phyloP scores from a whole-genome alignment of 140 eudicot genomes.

The Erigeron philadelphicus region DNA sequence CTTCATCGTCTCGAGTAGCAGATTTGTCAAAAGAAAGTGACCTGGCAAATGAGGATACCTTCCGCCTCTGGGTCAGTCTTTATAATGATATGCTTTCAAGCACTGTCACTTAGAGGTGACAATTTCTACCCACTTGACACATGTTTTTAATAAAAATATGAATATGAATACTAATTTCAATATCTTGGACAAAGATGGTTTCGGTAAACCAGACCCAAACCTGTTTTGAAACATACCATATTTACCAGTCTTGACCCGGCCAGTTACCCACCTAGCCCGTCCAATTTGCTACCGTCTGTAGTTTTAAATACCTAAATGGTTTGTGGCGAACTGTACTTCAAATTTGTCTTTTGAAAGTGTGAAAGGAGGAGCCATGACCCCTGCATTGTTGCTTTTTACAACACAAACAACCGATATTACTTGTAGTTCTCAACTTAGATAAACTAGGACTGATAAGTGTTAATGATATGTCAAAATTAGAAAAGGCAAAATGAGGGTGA shows the following conservation, averaged over 20 bases:
- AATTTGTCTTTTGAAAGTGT: conserved; percentile 57
- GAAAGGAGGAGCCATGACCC: conserved; percentile 73
- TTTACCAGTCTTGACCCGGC: neutral
- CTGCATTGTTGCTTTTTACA: conserved; percentile 72
- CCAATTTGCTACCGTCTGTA: neutral
- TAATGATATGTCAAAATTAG: neutral
- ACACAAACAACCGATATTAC: conserved; percentile 6
- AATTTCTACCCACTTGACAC: neutral
- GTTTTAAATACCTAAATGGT: conserved; percentile 50
- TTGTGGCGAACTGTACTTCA: conserved; percentile 70
- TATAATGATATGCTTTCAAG: neutral
- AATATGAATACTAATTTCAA: neutral
- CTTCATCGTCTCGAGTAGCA: conserved; percentile 69
- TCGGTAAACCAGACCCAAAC: neutral
- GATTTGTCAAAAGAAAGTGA: conserved; percentile 69
- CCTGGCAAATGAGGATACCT: conserved; percentile 34
- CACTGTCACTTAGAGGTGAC: too few relatives aligned
- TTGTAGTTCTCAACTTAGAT: neutral
- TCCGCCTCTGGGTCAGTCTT: neutral
- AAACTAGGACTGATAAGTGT: neutral
- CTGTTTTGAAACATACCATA: neutral
- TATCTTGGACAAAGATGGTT: neutral
- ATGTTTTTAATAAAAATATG: neutral
- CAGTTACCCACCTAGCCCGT: neutral
- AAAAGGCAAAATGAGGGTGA: neutral